Base-by-base conservation (phyloP, 306 rosid species). In the Quercus glauca region DNA sequence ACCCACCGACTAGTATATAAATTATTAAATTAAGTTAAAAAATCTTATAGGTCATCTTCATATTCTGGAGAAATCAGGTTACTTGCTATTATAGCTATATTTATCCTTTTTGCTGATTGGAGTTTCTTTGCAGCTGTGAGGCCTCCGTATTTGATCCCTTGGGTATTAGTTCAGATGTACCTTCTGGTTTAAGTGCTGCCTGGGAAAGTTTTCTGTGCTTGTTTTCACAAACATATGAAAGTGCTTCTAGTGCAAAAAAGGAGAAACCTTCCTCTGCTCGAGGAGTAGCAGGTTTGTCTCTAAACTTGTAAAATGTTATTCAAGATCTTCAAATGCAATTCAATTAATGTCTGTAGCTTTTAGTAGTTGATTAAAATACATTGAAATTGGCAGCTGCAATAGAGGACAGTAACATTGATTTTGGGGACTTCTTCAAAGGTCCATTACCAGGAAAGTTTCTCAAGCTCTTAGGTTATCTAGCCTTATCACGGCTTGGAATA, bases 391-490 rank as follows among this genome's bases (percentile, higher is more conserved):
- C 97, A 94, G 97, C 99, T 86, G 92, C 97, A 52, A 94, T 92
- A 20, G 97, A 94, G 84, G 92, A 94, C 81, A 88, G 97, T 85
- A 92, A 97, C 76, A 92, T 92, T 76, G 99, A 94, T 83, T 87
- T 94, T 75, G 97, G 99, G 13, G 99, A 94, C 81, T 94, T 94
- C 88, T 94, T 94, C 81, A 91, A 91, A 81, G 97, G 97, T 57
- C 97, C 99, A 69, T 76, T 94, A 64, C 97, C 99, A 3, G 97
- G 99, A 80, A 94, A 94, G 83, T 94, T 94, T 83, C 95, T 94
- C 41, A 86, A 83, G 87, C 97, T 94, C 63, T 88, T 94, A 88
- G 99, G 91, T 41, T 88, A 85, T 79, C 89, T 94, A 64, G 99
- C 92, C 6, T 77, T 94, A 78, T 94, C 99, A 10, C 84, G 99